Evolutionary conservation across 2,329 filamentous ascomycete species (phyloP), one percentile per base, ranked within the genome.

Genomic region (Rutstroemia sp.): DNA sequence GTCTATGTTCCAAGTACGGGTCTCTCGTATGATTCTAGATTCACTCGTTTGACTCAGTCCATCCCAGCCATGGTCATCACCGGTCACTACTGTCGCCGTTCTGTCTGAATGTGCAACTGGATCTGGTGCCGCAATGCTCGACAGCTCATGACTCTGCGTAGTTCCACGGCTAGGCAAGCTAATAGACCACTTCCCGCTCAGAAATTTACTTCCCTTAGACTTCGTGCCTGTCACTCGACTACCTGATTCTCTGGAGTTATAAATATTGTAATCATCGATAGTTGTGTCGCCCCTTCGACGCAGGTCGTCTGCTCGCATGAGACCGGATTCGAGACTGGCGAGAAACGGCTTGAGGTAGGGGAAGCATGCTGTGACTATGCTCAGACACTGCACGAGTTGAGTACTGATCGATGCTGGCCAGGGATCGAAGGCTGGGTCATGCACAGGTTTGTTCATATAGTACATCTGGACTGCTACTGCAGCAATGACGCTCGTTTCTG

Each of bases 341-440:
- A 52, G 38, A 37, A 56, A 56, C 2, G 34, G 41, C 14, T 56
- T 56, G 14, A 52, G 41, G 16, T 52, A 56, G n/a, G 54, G 54
- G 30, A 46, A 16, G 12, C 54, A 56, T 3, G 54, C 54, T 16
- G 54, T 56, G 19, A 52, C 30, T 6, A 52, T 47, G n/a, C 48
- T 56, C 5, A 56, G 27, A n/a, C 39, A 52, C 25, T 52, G 48
- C 9, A 52, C 52, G 19, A 51, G 14, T 10, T 51, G 45, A 7
- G 34, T 52, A n/a, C 34, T 44, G 34, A 58, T 46, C 16, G 34
- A 5, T 5, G 41, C 30, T 6, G 16, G 41, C 52, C 52, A 58
- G 3, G 30, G 46, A 30, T 54, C 46, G 25, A 56, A 56, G 1
- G 41, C 38, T 44, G 38, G 52, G n/a, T 58, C 47, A 6, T 21